Evolutionary conservation across 768 basidiomycete genomes (phyloP), one percentile per base, ranked within the genome.

Genomic region (Psilocybe azurescens): DNA sequence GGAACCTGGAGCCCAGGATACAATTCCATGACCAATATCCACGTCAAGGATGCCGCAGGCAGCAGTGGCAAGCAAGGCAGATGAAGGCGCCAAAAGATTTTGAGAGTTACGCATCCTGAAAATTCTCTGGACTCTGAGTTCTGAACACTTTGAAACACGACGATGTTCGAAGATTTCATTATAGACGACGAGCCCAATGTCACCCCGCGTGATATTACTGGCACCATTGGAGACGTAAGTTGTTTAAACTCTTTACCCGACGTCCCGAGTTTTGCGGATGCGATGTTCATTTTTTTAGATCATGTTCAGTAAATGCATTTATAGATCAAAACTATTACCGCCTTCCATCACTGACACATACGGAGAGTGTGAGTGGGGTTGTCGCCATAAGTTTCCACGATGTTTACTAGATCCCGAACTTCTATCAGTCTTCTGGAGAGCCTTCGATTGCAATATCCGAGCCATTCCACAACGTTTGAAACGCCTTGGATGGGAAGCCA

Each of bases 1-100:
- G 81, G 81, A n/a, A 79, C 79, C 1, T 83, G 77, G 76, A 81
- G 80, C 13, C 65, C 72, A 4, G 80, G 81, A 2, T 65, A 67
- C 39, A 82, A 80, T 46, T 32, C 71, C 13, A 74, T 78, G 72
- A 71, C 70, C 33, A 77, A 73, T 41, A 69, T 79, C 5, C 80
- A 82, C 50, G 76, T 83, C 53, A 75, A 75, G 53, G 81, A 83
- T 55, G 73, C 73, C 7, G 76, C 76, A 79, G 29, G 78, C 77
- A 5, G 78, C 78, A 3, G 62, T 81, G 11, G 72, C 78, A 51
- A 80, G 78, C 3, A 74, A 68, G 49, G 79, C 80, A 3, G 77
- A 78, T 33, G 77, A 81, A 55, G 80, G 78, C 1, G 65, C 69
- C 5, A 72, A 81, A 50, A 80, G 80, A 18, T 64, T 78, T 49